phyloP scores from a whole-genome alignment of 208 protist species.

The Acanthamoeba sp. region DNA sequence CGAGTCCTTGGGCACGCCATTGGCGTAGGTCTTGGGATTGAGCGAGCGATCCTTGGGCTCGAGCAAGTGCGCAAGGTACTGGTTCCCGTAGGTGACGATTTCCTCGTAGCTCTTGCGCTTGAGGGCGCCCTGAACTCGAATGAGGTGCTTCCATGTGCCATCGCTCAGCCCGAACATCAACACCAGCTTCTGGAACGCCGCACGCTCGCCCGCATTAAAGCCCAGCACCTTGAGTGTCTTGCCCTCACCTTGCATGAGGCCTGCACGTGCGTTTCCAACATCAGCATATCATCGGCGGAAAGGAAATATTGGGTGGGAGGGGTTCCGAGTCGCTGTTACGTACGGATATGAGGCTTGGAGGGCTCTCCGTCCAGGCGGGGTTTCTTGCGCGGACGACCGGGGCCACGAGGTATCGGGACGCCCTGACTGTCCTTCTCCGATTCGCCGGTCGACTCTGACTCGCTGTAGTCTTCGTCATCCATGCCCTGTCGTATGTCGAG shows the following conservation, averaged over 20 bases:
- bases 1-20: constrained; percentile 63
- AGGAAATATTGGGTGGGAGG: neutral
- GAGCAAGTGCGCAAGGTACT: constrained; percentile 40
- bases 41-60: constrained; percentile 13
- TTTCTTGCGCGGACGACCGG: constrained; percentile 10
- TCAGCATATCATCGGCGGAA: too few species aligned
- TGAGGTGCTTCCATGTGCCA: constrained; percentile 70
- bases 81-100: constrained; percentile 70
- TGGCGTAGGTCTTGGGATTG: constrained; percentile 42
- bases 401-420: neutral
- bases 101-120: constrained; percentile 32
- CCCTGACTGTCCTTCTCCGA: constrained; percentile 41
- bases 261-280: neutral
- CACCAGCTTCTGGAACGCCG: constrained; percentile 34
- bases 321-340: too few species aligned
- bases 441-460: neutral
- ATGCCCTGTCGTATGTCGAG: too few species aligned
- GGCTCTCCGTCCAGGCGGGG: neutral
- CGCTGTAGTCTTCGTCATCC: constrained; percentile 44
- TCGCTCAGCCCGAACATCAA: constrained; percentile 52
- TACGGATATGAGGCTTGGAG: neutral
- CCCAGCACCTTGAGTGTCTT: constrained; percentile 66
- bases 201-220: constrained; percentile 15
- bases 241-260: constrained; percentile 43
- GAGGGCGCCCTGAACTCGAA: neutral